phyloP scores from a whole-genome alignment of 2,329 filamentous ascomycete species.

The Microdochium bolleyi region DNA sequence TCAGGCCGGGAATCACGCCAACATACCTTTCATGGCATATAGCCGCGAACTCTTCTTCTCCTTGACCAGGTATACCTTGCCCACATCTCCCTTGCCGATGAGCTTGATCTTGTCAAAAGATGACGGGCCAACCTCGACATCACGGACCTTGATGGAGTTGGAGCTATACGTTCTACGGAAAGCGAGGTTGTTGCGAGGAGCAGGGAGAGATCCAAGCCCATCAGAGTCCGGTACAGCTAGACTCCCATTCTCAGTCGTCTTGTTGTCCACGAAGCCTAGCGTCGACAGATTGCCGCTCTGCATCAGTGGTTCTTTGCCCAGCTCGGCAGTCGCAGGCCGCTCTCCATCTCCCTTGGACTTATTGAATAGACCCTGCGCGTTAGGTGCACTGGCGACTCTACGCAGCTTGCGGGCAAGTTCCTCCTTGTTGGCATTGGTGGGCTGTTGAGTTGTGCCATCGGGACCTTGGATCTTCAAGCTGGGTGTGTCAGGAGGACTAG shows the following conservation, averaged over 20 bases:
- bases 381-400: slow-evolving; percentile 91
- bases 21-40: slow-evolving; percentile 96
- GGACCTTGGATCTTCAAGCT: slow-evolving; percentile 65
- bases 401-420: slow-evolving; percentile 88
- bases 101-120: slow-evolving; percentile 99
- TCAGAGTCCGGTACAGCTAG: slow-evolving; percentile 37
- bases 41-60: slow-evolving; percentile 95
- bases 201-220: slow-evolving; percentile 54
- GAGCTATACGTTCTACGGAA: slow-evolving; percentile 97
- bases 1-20: neutral
- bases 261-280: slow-evolving; percentile 37
- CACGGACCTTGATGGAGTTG: slow-evolving; percentile 96
- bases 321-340: slow-evolving; percentile 75
- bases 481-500: slow-evolving; percentile 86
- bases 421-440: slow-evolving; percentile 77
- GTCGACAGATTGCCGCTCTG: slow-evolving; percentile 43
- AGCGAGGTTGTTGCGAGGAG: slow-evolving; percentile 60
- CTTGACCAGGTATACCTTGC: slow-evolving; percentile 93
- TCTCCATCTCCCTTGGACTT: slow-evolving; percentile 50
- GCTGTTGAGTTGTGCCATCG: slow-evolving; percentile 55
- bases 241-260: slow-evolving; percentile 27
- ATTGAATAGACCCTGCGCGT: slow-evolving; percentile 85
- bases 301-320: slow-evolving; percentile 72
- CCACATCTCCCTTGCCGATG: slow-evolving; percentile 97
- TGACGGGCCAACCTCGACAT: slow-evolving; percentile 88